A percentile compares a stretch with the other conserved stretches of the same genome.
These are phyloP conservation scores for Cyberlindnera suaveolens DNA, from an alignment of 805 yeast species.

Conservation along the genomic window DNA sequence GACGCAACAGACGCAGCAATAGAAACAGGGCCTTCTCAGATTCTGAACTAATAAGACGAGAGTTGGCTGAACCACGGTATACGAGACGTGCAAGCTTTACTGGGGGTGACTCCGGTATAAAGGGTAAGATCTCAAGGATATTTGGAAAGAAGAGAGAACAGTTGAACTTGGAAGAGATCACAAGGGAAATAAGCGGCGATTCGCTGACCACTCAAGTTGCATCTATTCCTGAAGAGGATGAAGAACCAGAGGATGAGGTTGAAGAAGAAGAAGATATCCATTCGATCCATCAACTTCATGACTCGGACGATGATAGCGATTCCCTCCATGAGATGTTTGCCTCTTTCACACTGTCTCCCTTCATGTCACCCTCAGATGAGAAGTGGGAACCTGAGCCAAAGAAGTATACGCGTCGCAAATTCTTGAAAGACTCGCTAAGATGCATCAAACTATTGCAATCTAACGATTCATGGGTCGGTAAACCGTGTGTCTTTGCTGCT, in stretches of 20 bases:
- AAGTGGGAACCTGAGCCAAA: slow-evolving; percentile 46
- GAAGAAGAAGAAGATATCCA: slow-evolving; percentile 9
- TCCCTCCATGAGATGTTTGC: slow-evolving; percentile 14
- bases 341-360: slow-evolving; percentile 1
- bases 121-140: slow-evolving; percentile 9
- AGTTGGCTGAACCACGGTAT: slow-evolving; percentile 18
- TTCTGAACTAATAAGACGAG: slow-evolving; percentile 22
- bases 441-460: slow-evolving; percentile 49
- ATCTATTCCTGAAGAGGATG: slow-evolving; percentile 13
- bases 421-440: slow-evolving; percentile 45
- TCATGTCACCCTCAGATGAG: slow-evolving; percentile 1
- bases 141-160: slow-evolving; percentile 12
- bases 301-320: slow-evolving; percentile 14
- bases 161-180: neutral
- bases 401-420: slow-evolving; percentile 31
- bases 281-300: slow-evolving; percentile 19
- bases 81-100: slow-evolving; percentile 18
- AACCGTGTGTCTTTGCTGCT: slow-evolving; percentile 9
- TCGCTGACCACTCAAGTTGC: too few species aligned
- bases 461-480: slow-evolving; percentile 50
- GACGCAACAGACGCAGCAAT: slow-evolving; percentile 37
- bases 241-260: slow-evolving; percentile 15
- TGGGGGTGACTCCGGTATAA: slow-evolving; percentile 7
- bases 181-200: too few species aligned
- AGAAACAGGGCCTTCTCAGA: slow-evolving; percentile 23